Evolutionary conservation across 805 yeast genomes (phyloP), one percentile per base, ranked within the genome.

Genomic region (Blastobotrys parvus): DNA sequence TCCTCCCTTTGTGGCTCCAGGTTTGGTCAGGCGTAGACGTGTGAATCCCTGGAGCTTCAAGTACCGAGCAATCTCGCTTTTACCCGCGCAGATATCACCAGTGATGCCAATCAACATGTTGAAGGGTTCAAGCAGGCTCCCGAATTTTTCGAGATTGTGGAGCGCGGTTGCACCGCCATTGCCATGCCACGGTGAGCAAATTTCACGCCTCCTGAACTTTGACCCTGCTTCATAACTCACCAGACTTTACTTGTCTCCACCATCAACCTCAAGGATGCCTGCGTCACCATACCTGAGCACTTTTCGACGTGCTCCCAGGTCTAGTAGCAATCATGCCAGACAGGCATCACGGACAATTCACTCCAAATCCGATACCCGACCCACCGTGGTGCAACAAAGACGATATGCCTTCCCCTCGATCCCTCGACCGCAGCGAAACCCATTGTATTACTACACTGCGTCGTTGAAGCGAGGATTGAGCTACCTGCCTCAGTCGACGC

Each of bases 41-140:
- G 56, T 50, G 61, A 79, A 80, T 15, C 82, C 84, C 45, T 72
- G 77, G 37, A 62, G 62, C 2, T 67, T 63, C 39, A 84, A 63
- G 56, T 77, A 82, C 35, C 75, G 61, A 1, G 78, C 78, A 1
- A 80, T 77, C 45, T 77, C 80, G 2, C 77, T 68, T 52, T 79
- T 77, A 1, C 94, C 94, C 13, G 88, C 71, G 35, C 78, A 69
- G 0, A 72, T 54, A 0, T 86, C 72, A 0, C 94, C 94, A 0
- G 89, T 76, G 3, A 84, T 68, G 2, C 90, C 92, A 19, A 84
- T 72, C 34, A 85, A 67, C 94, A 84, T 84, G 19, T 27, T 20
- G 4, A 15, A 42, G n/a, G n/a, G n/a, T n/a, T n/a, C n/a, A n/a
- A n/a, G n/a, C n/a, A n/a, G n/a, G 29, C 10, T 25, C 29, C 29